Evolutionary conservation across 2,329 filamentous ascomycete genomes (phyloP).

Genomic region (Beauveria australis): DNA sequence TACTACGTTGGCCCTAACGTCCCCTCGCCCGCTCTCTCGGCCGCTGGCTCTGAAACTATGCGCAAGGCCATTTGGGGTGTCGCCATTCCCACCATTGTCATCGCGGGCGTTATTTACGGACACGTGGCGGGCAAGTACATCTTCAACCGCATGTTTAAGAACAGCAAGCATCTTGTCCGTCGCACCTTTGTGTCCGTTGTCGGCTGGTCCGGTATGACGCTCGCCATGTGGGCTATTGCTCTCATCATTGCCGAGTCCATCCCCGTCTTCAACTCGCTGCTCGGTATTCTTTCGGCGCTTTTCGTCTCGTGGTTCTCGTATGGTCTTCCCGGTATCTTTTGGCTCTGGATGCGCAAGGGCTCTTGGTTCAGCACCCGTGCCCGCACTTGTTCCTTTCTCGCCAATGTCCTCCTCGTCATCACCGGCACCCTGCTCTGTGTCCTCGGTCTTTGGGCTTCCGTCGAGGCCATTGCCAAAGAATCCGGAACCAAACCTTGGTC

Average conservation of each 20-base stretch:
- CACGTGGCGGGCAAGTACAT: slow-evolving; percentile 59
- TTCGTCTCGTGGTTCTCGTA: slow-evolving; percentile 62
- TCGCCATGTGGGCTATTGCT: slow-evolving; percentile 49
- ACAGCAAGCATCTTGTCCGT: slow-evolving; percentile 46
- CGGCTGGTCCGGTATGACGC: slow-evolving; percentile 51
- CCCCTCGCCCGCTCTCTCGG: slow-evolving; percentile 57
- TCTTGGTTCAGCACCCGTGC: slow-evolving; percentile 27
- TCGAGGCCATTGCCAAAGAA: slow-evolving; percentile 26
- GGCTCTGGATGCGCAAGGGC: slow-evolving; percentile 39
- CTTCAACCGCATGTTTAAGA: slow-evolving; percentile 54
- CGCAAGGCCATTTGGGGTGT: slow-evolving; percentile 60
- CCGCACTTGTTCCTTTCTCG: slow-evolving; percentile 23
- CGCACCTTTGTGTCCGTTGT: slow-evolving; percentile 41
- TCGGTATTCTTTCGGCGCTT: slow-evolving; percentile 54
- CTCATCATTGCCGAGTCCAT: slow-evolving; percentile 63
- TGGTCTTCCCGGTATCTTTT: slow-evolving; percentile 38
- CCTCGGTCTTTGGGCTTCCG: slow-evolving; percentile 31
- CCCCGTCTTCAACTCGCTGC: slow-evolving; percentile 58
- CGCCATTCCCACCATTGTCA: slow-evolving; percentile 61
- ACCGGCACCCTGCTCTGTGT: slow-evolving; percentile 28
- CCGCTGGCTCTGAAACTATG: slow-evolving; percentile 42
- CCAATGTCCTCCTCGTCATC: slow-evolving; percentile 25
- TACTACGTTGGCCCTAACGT: slow-evolving; percentile 54
- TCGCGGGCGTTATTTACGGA: slow-evolving; percentile 63
- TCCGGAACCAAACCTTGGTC: slow-evolving; percentile 27